These are phyloP conservation scores for Candida orba DNA, from an alignment of 805 yeast genomes.

Conservation along the genomic window DNA sequence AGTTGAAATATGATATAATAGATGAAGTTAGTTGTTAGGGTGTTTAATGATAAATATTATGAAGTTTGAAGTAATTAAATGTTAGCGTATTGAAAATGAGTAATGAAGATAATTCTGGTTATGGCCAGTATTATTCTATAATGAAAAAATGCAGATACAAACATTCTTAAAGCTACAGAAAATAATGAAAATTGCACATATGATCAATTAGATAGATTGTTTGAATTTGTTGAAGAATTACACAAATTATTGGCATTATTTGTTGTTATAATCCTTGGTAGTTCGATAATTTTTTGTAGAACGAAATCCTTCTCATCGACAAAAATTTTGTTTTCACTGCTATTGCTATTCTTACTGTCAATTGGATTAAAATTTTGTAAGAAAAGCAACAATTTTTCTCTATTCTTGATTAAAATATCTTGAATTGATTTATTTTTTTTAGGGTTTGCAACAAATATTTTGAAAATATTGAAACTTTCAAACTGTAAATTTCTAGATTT, in stretches of 20 bases:
- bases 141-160: too few species aligned
- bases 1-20: constrained; percentile 1
- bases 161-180: background rate
- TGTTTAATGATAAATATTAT: too few species aligned
- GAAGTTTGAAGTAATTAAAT: too few species aligned
- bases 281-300: constrained; percentile 59
- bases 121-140: too few species aligned
- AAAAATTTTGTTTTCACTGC: constrained; percentile 54
- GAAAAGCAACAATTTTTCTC: constrained; percentile 65
- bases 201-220: too few species aligned
- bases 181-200: background rate
- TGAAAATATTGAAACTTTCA: constrained; percentile 91
- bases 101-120: too few species aligned
- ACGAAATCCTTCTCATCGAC: constrained; percentile 78
- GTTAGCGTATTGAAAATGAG: too few species aligned
- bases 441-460: constrained; percentile 95
- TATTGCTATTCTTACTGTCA: constrained; percentile 26
- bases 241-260: constrained; percentile 3
- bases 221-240: background rate
- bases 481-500: constrained; percentile 81
- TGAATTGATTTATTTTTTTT: constrained; percentile 70
- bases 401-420: constrained; percentile 79
- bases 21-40: background rate
- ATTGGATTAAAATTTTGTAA: constrained; percentile 57
- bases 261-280: constrained; percentile 50